Evolutionary conservation across 2,329 filamentous ascomycete species (phyloP), one percentile per base, ranked within the genome.

Genomic region (Xylariomycetidae sp.): DNA sequence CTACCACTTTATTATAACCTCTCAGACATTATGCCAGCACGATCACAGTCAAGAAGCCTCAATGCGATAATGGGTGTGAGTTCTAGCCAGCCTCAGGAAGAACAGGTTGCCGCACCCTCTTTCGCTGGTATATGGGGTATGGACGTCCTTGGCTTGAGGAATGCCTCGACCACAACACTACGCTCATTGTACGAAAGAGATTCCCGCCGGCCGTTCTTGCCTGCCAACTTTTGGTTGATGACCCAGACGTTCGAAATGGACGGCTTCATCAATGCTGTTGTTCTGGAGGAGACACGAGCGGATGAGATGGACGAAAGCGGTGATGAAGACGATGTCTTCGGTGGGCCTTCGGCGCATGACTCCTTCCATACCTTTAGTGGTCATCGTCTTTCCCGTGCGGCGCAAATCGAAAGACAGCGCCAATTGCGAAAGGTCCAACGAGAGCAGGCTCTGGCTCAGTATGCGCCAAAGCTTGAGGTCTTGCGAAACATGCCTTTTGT

Each of bases 401-500:
- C 77, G 10, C 73, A 77, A 30, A 63, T 82, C 14, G 83, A 89
- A 52, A 67, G 69, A 34, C 58, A 84, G 27, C 75, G 76, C 25
- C 74, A 80, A 44, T 79, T 87, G 50, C 74, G 79, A 42, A 80
- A 79, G 51, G 71, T 74, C 6, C 80, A 80, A 27, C 72, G 82
- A 23, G 80, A 82, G 46, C 80, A 85, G 44, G 76, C 85, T 40
- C 64, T 94, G 16, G 85, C 89, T 30, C 75, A 83, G 11, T 79
- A 95, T 40, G 87, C 85, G 1, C 90, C 92, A 1, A 82, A 90
- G 46, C 68, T 96, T 8, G 89, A 96, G 53, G 85, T 98, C 5
- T 63, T 98, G 31, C 83, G 92, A 46, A 94, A 97, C 51, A 94
- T 98, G 81, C 92, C 92, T 0, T 98, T 97, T 56, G 85, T 90